Base-by-base conservation (phyloP, 441 rosid species). In the Populus hybrid region DNA sequence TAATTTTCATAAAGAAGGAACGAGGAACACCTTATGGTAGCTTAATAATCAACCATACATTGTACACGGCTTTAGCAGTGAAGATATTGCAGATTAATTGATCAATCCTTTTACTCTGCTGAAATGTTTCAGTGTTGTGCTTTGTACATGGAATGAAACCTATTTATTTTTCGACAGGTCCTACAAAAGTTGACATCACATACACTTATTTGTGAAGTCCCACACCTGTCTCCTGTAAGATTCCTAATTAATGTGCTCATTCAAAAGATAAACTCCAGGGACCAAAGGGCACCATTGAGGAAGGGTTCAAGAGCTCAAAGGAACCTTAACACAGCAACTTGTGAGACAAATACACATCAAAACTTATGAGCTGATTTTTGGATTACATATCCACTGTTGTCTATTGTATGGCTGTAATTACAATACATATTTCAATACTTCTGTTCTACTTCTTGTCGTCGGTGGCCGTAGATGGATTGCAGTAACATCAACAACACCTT, bases 311-410 rank as follows among this genome's bases (percentile, higher is more conserved):
- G 69, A 38, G n/a, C 30, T 57, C 42, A 21, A 67, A 67, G 69
- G 36, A 80, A 72, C 36, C 76, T 34, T 72, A 75, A 74, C 70
- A 12, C 30, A 46, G 76, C 61, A 14, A 71, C 61, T 3, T 21
- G 34, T 32, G 66, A 23, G 36, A 80, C 73, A 70, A 69, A 61
- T 23, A 35, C 67, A 64, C 50, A 10, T 38, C 28, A 38, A 38
- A 34, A 10, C 3, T 46, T 77, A 53, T 63, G 46, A 42, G 53
- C n/a, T 57, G 64, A 74, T 75, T 34, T 70, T 21, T 3, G 42
- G 53, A 65, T 79, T 67, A 34, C 72, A 78, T 21, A 63, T 66
- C 24, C 67, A 67, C 53, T 42, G 35, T 24, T 71, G 59, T 67
- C 8, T 30, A 72, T 53, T 80, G 76, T 57, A 42, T 67, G 63